These are phyloP conservation scores for Oryza meyeriana DNA, from an alignment of 176 grass and related monocot species.

Conservation along the genomic window DNA sequence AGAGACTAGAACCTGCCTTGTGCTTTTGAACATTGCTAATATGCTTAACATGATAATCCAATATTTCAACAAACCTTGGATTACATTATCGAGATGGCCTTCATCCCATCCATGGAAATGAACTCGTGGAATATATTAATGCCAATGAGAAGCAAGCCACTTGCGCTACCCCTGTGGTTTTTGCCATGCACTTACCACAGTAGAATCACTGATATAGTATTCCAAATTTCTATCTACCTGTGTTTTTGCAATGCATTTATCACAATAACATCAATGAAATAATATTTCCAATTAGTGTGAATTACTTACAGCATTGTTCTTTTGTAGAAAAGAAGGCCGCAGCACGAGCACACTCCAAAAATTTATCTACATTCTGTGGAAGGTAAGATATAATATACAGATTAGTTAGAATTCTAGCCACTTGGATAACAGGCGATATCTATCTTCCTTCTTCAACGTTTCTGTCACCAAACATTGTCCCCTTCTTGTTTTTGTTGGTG, in stretches of 20 bases:
- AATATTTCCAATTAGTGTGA: not conserved
- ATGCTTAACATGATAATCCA: not conserved
- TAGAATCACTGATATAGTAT: not conserved
- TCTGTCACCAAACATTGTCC: not conserved
- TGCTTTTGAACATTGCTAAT: conserved; percentile 11
- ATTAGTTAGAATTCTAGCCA: not conserved
- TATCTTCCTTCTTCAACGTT: not conserved
- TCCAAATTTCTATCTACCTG: not conserved
- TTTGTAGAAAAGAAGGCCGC: conserved; percentile 80
- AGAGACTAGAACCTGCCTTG: not conserved
- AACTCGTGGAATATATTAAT: conserved; percentile 1
- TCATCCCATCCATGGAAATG: not conserved
- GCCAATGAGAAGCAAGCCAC: conserved; percentile 9
- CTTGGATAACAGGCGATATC: not conserved
- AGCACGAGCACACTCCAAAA: conserved; percentile 85
- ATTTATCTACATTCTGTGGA: conserved; percentile 88
- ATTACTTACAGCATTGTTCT: conserved; percentile 3
- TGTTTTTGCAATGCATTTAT: not conserved
- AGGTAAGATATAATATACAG: conserved; percentile 48
- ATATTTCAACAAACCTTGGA: not conserved
- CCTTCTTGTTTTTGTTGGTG: not conserved
- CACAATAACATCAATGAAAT: not conserved
- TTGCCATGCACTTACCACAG: not conserved
- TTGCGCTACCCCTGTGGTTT: not conserved
- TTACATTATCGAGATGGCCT: not conserved